Evolutionary conservation across 2,329 filamentous ascomycete genomes (phyloP).

Genomic region (Zopfia rhizophila): DNA sequence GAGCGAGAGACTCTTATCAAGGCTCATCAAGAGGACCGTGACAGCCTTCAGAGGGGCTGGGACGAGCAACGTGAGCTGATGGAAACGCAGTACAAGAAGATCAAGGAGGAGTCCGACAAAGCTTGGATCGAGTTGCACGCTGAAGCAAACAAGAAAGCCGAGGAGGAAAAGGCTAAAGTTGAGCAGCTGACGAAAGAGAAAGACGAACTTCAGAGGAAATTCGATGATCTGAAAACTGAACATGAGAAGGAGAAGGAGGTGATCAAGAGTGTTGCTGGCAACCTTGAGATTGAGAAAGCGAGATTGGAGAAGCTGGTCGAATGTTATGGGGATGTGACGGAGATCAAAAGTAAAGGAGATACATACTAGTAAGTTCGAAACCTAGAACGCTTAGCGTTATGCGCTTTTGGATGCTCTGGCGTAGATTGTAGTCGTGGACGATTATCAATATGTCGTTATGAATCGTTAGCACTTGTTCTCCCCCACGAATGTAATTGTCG

Average conservation of each 20-base stretch:
- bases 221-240: conserved; percentile 43
- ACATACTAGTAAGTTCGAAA: conserved; percentile 57
- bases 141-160: conserved; percentile 45
- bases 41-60: conserved; percentile 61
- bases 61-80: conserved; percentile 62
- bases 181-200: conserved; percentile 46
- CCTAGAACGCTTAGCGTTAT: conserved; percentile 27
- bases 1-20: conserved; percentile 50
- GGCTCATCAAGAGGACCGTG: conserved; percentile 60
- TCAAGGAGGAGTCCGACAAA: conserved; percentile 58
- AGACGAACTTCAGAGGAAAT: conserved; percentile 47
- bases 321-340: conserved; percentile 53
- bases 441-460: conserved; percentile 13
- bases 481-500: conserved; percentile 40
- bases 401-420: conserved; percentile 8
- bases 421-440: conserved; percentile 24
- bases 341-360: conserved; percentile 57
- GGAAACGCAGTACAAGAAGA: conserved; percentile 45
- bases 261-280: conserved; percentile 51
- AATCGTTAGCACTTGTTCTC: conserved; percentile 24
- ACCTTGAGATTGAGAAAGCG: conserved; percentile 53
- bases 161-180: conserved; percentile 42
- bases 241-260: conserved; percentile 49
- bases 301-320: conserved; percentile 57
- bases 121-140: conserved; percentile 55